A percentile compares a stretch with the other conserved stretches of the same genome.
These are phyloP conservation scores for Coemansia furcata DNA, from an alignment of 192 early-diverging fungal species.

Conservation along the genomic window DNA sequence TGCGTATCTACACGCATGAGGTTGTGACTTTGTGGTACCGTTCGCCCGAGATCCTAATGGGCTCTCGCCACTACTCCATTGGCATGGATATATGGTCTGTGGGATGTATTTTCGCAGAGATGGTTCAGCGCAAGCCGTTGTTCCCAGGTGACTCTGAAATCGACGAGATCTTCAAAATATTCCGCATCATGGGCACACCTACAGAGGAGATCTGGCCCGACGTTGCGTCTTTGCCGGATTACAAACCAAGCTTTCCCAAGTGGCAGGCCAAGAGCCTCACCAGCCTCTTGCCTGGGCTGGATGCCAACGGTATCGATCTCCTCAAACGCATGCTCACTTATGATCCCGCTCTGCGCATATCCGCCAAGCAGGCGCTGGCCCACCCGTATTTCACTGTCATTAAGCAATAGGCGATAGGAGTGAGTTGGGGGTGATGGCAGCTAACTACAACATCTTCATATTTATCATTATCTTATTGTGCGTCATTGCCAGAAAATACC, in stretches of 20 bases:
- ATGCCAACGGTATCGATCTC: conserved; percentile 68
- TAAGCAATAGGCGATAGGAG: conserved; percentile 7
- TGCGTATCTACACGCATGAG: conserved; percentile 94
- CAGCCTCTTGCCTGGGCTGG: conserved; percentile 54
- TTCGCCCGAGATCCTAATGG: conserved; percentile 93
- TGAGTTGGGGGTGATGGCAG: background rate
- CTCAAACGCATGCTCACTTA: conserved; percentile 72
- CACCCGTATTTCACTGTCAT: conserved; percentile 77
- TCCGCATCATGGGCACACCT: conserved; percentile 81
- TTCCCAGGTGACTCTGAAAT: conserved; percentile 92
- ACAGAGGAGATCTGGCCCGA: conserved; percentile 76
- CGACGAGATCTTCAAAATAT: conserved; percentile 92
- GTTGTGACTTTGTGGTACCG: conserved; percentile 96
- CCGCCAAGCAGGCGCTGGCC: conserved; percentile 75
- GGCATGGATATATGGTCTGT: conserved; percentile 98
- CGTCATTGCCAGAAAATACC: no score
- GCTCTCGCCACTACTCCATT: conserved; percentile 84
- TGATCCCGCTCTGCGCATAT: conserved; percentile 75
- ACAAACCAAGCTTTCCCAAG: conserved; percentile 73
- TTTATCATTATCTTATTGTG: background rate
- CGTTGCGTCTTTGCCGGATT: conserved; percentile 73
- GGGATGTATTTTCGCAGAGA: conserved; percentile 97
- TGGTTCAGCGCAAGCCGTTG: conserved; percentile 73
- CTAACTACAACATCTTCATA: background rate
- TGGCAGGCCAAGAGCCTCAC: conserved; percentile 61